These are phyloP conservation scores for Globisporangium abappressorium DNA, from an alignment of 352 stramenopile genomes.

Conservation along the genomic window DNA sequence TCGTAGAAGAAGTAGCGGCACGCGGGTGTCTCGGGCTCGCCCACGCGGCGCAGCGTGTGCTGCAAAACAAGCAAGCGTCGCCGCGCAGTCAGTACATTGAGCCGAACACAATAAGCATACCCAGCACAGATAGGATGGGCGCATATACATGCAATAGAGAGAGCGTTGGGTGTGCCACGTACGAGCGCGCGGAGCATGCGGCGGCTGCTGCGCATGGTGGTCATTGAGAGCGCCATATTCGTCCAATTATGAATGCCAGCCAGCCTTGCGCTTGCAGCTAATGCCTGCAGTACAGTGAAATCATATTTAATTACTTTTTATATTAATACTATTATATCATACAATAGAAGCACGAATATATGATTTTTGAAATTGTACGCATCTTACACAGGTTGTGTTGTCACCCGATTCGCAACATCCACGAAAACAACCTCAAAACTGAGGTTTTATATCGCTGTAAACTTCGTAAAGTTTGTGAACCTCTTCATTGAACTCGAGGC, in stretches of 20 bases:
- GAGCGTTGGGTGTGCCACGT: neutral
- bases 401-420: too few relatives aligned
- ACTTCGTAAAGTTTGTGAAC: too few relatives aligned
- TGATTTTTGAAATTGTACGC: too few relatives aligned
- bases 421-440: too few relatives aligned
- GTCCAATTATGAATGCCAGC: neutral
- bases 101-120: neutral
- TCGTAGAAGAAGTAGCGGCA: conserved; percentile 88
- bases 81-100: neutral
- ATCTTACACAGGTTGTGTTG: too few relatives aligned
- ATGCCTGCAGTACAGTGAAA: too few relatives aligned
- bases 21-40: conserved; percentile 55
- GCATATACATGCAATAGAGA: neutral
- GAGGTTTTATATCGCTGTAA: too few relatives aligned
- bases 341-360: too few relatives aligned
- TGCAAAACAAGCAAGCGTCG: conserved; percentile 13
- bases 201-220: neutral
- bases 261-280: neutral
- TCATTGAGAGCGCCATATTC: neutral
- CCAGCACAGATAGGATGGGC: neutral
- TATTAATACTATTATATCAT: too few relatives aligned
- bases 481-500: too few relatives aligned
- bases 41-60: conserved; percentile 66
- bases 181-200: conserved; percentile 8
- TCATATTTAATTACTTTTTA: too few relatives aligned